A percentile compares a stretch with the other conserved stretches of the same genome.
Evolutionary conservation across 1,284 basidiomycete genomes (phyloP).

Genomic region (Schizophyllum commune): DNA sequence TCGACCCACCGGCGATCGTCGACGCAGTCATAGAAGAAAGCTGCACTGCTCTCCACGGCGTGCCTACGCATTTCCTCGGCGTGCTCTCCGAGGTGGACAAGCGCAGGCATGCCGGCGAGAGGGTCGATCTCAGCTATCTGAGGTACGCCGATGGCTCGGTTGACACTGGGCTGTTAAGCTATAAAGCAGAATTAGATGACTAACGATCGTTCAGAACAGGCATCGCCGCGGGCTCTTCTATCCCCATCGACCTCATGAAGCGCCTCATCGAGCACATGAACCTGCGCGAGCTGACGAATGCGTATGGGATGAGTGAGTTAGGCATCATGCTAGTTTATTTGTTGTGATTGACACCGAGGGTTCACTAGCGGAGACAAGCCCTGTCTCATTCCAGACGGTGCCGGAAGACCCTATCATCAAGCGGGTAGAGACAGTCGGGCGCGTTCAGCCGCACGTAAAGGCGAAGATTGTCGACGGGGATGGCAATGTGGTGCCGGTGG

Average conservation of each 20-base stretch:
- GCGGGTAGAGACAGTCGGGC: slow-evolving; percentile 77
- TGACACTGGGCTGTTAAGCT: too few species aligned
- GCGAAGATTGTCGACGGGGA: slow-evolving; percentile 63
- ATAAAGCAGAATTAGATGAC: too few species aligned
- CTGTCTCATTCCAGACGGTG: slow-evolving; percentile 75
- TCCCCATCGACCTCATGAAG: slow-evolving; percentile 77
- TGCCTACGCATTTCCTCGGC: slow-evolving; percentile 79
- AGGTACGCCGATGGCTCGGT: slow-evolving; percentile 36
- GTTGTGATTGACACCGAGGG: too few species aligned
- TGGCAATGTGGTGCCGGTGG: slow-evolving; percentile 58
- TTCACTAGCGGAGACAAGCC: slow-evolving; percentile 53
- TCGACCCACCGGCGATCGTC: slow-evolving; percentile 56
- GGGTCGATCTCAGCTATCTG: slow-evolving; percentile 39
- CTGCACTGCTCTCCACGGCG: slow-evolving; percentile 77
- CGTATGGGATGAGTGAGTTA: slow-evolving; percentile 75
- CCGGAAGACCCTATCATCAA: slow-evolving; percentile 60
- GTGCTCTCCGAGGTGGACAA: slow-evolving; percentile 60
- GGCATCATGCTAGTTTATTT: neutral
- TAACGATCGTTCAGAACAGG: slow-evolving; percentile 41
- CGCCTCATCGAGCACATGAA: slow-evolving; percentile 59
- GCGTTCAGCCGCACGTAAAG: slow-evolving; percentile 65
- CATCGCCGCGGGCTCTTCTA: slow-evolving; percentile 70
- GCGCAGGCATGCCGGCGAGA: slow-evolving; percentile 37
- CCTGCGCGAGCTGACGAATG: slow-evolving; percentile 65
- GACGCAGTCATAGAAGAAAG: slow-evolving; percentile 57